Evolutionary conservation across 2,329 filamentous ascomycete genomes (phyloP).

Genomic region (Penicillium sclerotigenum): DNA sequence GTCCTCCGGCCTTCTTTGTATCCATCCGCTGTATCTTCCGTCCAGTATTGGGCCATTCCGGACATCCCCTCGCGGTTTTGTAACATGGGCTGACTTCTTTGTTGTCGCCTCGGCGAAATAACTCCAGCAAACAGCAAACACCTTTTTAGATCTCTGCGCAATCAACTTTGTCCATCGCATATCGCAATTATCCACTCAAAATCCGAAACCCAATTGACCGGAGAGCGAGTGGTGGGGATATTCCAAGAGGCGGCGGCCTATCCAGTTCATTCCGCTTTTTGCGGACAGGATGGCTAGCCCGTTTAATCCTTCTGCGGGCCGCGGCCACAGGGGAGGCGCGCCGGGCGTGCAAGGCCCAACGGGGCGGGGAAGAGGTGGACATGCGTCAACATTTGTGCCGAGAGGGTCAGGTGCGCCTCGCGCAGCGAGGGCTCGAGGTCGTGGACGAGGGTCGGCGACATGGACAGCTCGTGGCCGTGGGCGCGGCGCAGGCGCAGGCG

Average conservation of each 20-base stretch:
- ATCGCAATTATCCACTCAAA: not conserved
- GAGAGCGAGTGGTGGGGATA: not conserved
- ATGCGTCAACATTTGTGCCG: slow-evolving; percentile 16
- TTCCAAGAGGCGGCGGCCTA: slow-evolving; percentile 14
- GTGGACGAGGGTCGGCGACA: slow-evolving; percentile 19
- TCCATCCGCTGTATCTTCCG: not conserved
- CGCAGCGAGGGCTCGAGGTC: slow-evolving; percentile 20
- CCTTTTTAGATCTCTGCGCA: not conserved
- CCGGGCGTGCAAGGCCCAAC: slow-evolving; percentile 17
- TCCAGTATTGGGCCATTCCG: not conserved
- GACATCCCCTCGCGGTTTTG: not conserved
- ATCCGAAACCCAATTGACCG: not conserved
- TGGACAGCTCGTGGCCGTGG: slow-evolving; percentile 12
- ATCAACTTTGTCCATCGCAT: not conserved
- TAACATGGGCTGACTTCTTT: slow-evolving; percentile 15
- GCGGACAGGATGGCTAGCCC: slow-evolving; percentile 33
- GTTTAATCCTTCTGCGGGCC: slow-evolving; percentile 28
- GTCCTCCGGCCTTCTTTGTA: not conserved
- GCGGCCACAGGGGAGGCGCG: slow-evolving; percentile 27
- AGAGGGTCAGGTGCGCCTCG: slow-evolving; percentile 18
- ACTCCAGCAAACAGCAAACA: slow-evolving; percentile 10
- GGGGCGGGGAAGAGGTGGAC: slow-evolving; percentile 28
- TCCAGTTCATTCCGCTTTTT: slow-evolving; percentile 21
- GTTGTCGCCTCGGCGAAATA: slow-evolving; percentile 18
- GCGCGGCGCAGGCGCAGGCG: slow-evolving; percentile 25